phyloP scores from a whole-genome alignment of 1,284 basidiomycete genomes.

The Apiotrichum veenhuisii region DNA sequence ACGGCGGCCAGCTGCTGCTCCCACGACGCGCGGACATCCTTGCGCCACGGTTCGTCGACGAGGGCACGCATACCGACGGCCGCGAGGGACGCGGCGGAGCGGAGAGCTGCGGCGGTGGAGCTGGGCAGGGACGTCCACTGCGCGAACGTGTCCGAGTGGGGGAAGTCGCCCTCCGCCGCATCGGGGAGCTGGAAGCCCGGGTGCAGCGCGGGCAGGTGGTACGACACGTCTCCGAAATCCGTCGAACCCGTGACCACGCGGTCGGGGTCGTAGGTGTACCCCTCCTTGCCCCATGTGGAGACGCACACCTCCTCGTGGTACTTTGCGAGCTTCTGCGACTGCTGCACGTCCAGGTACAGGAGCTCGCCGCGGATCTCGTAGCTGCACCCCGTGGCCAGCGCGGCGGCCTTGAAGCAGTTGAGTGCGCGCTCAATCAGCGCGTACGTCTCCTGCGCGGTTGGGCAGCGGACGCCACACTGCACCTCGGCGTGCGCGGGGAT shows the following conservation, averaged over 20 bases:
- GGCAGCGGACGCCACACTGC: slow-evolving; percentile 33
- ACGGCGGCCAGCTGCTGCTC: slow-evolving; percentile 5
- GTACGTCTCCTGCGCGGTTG: slow-evolving; percentile 29
- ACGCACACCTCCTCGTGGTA: slow-evolving; percentile 15
- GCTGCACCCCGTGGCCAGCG: slow-evolving; percentile 45
- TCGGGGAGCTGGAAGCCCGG: slow-evolving; percentile 10
- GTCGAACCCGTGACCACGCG: not conserved
- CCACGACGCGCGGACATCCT: not conserved
- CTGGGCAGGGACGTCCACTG: not conserved
- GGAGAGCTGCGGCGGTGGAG: not conserved
- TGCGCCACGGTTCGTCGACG: slow-evolving; percentile 4
- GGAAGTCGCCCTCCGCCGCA: not conserved
- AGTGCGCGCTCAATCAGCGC: slow-evolving; percentile 32
- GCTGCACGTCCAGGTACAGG: slow-evolving; percentile 41
- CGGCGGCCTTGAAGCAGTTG: slow-evolving; percentile 45
- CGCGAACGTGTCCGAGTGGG: slow-evolving; percentile 13
- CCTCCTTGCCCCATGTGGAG: slow-evolving; percentile 9
- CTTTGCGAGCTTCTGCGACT: slow-evolving; percentile 24
- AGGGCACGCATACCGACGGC: slow-evolving; percentile 1
- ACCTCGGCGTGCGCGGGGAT: slow-evolving; percentile 38
- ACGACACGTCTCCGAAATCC: slow-evolving; percentile 7
- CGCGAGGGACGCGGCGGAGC: slow-evolving; percentile 6
- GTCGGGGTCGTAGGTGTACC: not conserved
- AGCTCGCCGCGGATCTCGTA: slow-evolving; percentile 32
- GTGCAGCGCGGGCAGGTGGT: slow-evolving; percentile 7